phyloP scores from a whole-genome alignment of 2,329 filamentous ascomycete genomes.

The Cladosporium velox region DNA sequence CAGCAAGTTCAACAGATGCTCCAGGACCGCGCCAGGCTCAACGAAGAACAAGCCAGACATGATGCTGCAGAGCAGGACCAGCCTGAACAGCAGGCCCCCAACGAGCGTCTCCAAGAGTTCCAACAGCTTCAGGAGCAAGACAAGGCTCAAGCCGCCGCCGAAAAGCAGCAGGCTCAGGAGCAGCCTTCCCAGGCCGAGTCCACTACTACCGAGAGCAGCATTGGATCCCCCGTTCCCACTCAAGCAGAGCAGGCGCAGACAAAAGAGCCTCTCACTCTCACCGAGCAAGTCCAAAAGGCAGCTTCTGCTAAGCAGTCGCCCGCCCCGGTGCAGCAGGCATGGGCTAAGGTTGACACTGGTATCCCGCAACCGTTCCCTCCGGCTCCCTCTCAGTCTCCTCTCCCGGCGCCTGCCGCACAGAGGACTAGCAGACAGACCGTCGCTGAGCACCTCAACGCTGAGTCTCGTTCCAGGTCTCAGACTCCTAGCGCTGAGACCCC shows the following conservation, averaged over 20 bases:
- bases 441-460: slow-evolving; percentile 68
- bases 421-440: slow-evolving; percentile 75
- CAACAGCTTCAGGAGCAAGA: slow-evolving; percentile 65
- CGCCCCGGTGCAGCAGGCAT: slow-evolving; percentile 54
- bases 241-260: slow-evolving; percentile 36
- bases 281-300: slow-evolving; percentile 82
- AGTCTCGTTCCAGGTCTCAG: slow-evolving; percentile 72
- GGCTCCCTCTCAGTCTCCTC: slow-evolving; percentile 73
- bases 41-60: slow-evolving; percentile 63
- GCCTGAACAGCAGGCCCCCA: slow-evolving; percentile 33
- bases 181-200: slow-evolving; percentile 23
- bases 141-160: slow-evolving; percentile 27
- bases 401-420: slow-evolving; percentile 87
- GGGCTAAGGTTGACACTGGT: slow-evolving; percentile 62
- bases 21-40: slow-evolving; percentile 60
- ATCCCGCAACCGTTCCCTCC: slow-evolving; percentile 79
- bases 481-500: slow-evolving; percentile 69
- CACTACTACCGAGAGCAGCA: slow-evolving; percentile 28
- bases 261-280: slow-evolving; percentile 66
- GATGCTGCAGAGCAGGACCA: slow-evolving; percentile 51
- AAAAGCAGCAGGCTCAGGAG: slow-evolving; percentile 35
- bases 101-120: slow-evolving; percentile 80
- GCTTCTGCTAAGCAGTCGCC: slow-evolving; percentile 61
- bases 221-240: slow-evolving; percentile 24
- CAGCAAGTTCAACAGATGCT: slow-evolving; percentile 63